Evolutionary conservation across 768 basidiomycete genomes (phyloP), one percentile per base, ranked within the genome.

Genomic region (Multifurca ochricompacta): DNA sequence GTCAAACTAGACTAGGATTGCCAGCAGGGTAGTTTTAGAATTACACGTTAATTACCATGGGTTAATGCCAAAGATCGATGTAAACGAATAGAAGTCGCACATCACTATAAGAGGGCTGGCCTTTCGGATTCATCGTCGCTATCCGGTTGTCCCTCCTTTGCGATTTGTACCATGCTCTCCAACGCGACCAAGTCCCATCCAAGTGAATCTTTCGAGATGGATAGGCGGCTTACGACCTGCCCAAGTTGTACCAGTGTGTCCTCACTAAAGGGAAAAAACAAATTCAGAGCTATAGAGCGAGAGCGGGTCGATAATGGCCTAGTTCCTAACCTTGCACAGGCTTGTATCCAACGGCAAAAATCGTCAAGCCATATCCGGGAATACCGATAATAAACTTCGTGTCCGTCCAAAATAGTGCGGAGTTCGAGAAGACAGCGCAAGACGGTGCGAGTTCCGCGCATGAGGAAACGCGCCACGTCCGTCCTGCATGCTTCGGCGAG

Each of bases 351-450:
- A n/a, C 82, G 77, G 61, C 85, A 87, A 61, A 87, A 84, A 64
- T 91, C 90, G 59, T 90, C 84, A 40, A 91, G 61, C 90, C 90
- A 93, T 31, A 91, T 78, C 66, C 88, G 89, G 67, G 79, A 83
- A 67, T 90, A 92, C n/a, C 90, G 74, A 66, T 90, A 91, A 68
- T 92, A 93, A 9, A 87, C 83, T 59, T 89, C 88, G 59, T 90
- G 87, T 62, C 80, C 83, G 63, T 90, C 88, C 58, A 93, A 68
- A 44, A 89, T 81, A 36, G 73, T 66, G 68, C 85, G 90, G 72
- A 83, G 74, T 66, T 81, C 82, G 40, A 93, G 70, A 32, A 92
- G 73, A 63, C 77, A 83, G 61, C 86, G 79, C 50, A 80, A 66
- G 21, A 87, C 72, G 31, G 69, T 71, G 36, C 85, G 77, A 68